A percentile compares a stretch with the other conserved stretches of the same genome.
phyloP scores from a whole-genome alignment of 2,329 filamentous ascomycete species.

The Aspergillus sojae region DNA sequence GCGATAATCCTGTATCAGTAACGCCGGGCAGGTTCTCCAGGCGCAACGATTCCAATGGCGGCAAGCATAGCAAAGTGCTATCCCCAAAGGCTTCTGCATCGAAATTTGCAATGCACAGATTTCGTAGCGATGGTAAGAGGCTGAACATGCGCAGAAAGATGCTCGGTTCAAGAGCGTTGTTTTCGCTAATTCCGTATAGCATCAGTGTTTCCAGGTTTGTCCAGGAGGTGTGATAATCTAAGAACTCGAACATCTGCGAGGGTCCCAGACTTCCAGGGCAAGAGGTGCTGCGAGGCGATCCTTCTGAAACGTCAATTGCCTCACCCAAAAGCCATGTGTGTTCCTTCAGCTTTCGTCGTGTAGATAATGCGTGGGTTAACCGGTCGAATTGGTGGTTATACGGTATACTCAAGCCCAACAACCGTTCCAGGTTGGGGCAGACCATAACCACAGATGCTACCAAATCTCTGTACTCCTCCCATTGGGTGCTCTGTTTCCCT shows the following conservation, averaged over 20 bases:
- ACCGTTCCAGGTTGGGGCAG: constrained; percentile 59
- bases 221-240: constrained; percentile 57
- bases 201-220: constrained; percentile 56
- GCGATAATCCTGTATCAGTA: constrained; percentile 57
- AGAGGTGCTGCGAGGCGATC: constrained; percentile 39
- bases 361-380: constrained; percentile 58
- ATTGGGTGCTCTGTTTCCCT: constrained; percentile 43
- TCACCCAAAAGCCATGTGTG: constrained; percentile 60
- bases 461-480: constrained; percentile 54
- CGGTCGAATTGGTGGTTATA: constrained; percentile 59
- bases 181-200: constrained; percentile 50
- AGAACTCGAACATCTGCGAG: constrained; percentile 54
- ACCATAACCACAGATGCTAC: constrained; percentile 61
- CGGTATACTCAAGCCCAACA: constrained; percentile 57
- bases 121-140: constrained; percentile 54
- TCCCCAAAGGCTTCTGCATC: constrained; percentile 58
- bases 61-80: constrained; percentile 56
- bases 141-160: constrained; percentile 57
- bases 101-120: constrained; percentile 59
- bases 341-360: constrained; percentile 56
- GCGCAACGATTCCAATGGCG: constrained; percentile 55
- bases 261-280: constrained; percentile 51
- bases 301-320: constrained; percentile 41
- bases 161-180: constrained; percentile 55
- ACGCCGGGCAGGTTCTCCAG: constrained; percentile 59